Base-by-base conservation (phyloP, 2,329 filamentous ascomycete species). In the Ustulina deusta region DNA sequence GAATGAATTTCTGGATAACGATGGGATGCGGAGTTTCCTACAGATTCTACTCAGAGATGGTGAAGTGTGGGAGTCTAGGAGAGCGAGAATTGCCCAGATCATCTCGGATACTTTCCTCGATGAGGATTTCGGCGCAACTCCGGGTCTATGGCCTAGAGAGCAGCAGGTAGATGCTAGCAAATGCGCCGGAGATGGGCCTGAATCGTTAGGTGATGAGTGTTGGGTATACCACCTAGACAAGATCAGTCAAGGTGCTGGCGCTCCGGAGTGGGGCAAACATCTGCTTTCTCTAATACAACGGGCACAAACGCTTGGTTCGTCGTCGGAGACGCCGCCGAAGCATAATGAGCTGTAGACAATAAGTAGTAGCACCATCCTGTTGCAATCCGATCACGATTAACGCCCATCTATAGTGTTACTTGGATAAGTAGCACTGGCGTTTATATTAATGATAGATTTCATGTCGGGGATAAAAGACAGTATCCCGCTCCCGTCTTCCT, bases 41-140 rank as follows among this genome's bases (percentile, higher is more conserved):
- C 81, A 84, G 49, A 82, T 89, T 6, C 82, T 91, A 40, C 73
- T 82, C 3, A 81, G 79, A 9, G 78, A 83, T 27, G 82, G 79
- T n/a, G 77, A 80, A 4, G 81, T 82, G 29, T 87, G 88, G 81
- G 83, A 83, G 15, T 74, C 79, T 1, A 83, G 86, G 6, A 83
- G 86, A 74, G 83, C 82, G 65, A 87, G 85, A 73, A 84, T 86
- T 27, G 87, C 85, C 1, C 82, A 88, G 67, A 81, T 91, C 63
- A 83, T 90, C 32, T 82, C 86, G 38, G 90, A 92, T 74, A 89
- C 84, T 67, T 92, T 91, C 74, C 79, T 92, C n/a, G 89, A 92
- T 73, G 84, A 85, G 69, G 83, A 86, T 64, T 89, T 90, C 83
- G 88, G 89, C 46, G 89, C 89, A 2, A 80, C 81, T 27, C 70